Evolutionary conservation across 1,139 yeast species (phyloP).

Genomic region (Protomyces lactucae-debilis): DNA sequence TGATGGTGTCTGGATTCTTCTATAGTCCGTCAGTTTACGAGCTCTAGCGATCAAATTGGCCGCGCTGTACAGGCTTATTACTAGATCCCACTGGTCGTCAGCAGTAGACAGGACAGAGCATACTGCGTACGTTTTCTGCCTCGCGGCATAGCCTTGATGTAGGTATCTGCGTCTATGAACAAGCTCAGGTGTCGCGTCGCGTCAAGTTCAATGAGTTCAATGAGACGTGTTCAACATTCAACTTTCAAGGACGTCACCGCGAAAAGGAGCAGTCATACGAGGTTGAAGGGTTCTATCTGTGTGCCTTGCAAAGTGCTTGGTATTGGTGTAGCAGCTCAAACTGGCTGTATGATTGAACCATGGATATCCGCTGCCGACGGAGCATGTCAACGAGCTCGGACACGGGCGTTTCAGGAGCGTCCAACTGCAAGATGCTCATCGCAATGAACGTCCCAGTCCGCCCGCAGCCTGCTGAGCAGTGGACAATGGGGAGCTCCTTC

Average conservation of each 20-base stretch:
- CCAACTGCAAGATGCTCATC: conserved; percentile 50
- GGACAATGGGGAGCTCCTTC: conserved; percentile 49
- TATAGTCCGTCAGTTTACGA: neutral
- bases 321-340: conserved; percentile 16
- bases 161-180: too few relatives aligned
- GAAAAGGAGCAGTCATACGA: too few relatives aligned
- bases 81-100: neutral
- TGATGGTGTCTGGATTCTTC: neutral
- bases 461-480: conserved; percentile 85
- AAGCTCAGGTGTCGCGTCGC: too few relatives aligned
- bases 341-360: conserved; percentile 28
- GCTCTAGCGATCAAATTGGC: too few relatives aligned
- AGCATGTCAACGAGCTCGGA: conserved; percentile 10
- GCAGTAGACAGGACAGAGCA: too few relatives aligned
- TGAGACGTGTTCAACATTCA: too few relatives aligned
- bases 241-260: too few relatives aligned
- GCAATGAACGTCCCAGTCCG: conserved; percentile 76
- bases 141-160: too few relatives aligned
- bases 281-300: neutral
- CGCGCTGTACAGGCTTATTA: neutral
- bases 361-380: conserved; percentile 23
- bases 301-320: neutral
- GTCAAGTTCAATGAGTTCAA: too few relatives aligned
- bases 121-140: too few relatives aligned
- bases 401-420: neutral